A percentile compares a stretch with the other conserved stretches of the same genome.
phyloP scores from a whole-genome alignment of 2,329 filamentous ascomycete species.

The Xylaria sp. region DNA sequence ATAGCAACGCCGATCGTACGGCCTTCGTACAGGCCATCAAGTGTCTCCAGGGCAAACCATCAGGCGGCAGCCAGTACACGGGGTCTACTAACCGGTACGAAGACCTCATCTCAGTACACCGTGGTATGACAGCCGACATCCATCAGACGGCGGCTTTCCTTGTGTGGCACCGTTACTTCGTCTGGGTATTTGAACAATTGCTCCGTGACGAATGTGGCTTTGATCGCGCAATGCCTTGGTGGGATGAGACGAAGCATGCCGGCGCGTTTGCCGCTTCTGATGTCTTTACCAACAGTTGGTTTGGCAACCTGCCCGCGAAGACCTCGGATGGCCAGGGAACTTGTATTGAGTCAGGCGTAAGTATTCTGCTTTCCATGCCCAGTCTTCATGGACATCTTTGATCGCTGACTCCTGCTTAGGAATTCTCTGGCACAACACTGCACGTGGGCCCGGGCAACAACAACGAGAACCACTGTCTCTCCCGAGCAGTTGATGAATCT shows the following conservation, averaged over 20 bases:
- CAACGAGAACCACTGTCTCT: constrained; percentile 48
- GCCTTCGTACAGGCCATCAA: constrained; percentile 50
- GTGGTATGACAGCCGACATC: constrained; percentile 48
- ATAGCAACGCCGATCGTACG: constrained; percentile 44
- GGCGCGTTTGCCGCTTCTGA: constrained; percentile 48
- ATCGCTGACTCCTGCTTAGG: constrained; percentile 38
- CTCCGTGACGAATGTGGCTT: constrained; percentile 54
- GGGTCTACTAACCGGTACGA: constrained; percentile 50
- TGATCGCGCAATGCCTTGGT: constrained; percentile 51
- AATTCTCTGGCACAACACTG: constrained; percentile 44
- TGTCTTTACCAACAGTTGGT: constrained; percentile 47
- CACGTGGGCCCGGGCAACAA: constrained; percentile 47
- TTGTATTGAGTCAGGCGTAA: constrained; percentile 49
- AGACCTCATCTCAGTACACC: constrained; percentile 53
- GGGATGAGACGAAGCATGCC: constrained; percentile 53
- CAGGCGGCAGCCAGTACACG: constrained; percentile 40
- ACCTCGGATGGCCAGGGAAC: constrained; percentile 46
- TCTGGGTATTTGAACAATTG: constrained; percentile 50
- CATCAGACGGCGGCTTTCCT: constrained; percentile 48
- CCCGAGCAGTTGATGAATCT: constrained; percentile 49
- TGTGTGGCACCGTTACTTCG: constrained; percentile 54
- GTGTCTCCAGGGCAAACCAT: constrained; percentile 49
- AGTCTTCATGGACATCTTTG: neutral
- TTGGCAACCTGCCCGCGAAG: constrained; percentile 45
- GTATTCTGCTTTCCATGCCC: constrained; percentile 14